These are phyloP conservation scores for Rusavskia elegans DNA, from an alignment of 495 filamentous ascomycete species.

Conservation along the genomic window DNA sequence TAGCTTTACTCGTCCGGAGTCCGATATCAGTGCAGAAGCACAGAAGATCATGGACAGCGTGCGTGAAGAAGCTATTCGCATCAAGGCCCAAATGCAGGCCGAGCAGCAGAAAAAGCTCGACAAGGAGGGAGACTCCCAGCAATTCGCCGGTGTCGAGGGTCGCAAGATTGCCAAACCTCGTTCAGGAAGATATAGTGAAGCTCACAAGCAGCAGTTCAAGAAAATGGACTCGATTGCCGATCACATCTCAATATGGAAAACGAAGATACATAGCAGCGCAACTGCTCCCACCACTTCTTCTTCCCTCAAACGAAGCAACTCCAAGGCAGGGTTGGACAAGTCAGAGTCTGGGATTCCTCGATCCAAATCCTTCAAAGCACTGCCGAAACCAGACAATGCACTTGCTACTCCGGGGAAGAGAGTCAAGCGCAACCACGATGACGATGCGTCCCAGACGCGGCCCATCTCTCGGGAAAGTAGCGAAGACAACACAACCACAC, in stretches of 20 bases:
- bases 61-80: conserved; percentile 49
- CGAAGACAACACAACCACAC: conserved; percentile 23
- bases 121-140: conserved; percentile 20
- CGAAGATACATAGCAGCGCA: conserved; percentile 35
- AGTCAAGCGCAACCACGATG: conserved; percentile 37
- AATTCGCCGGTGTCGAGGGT: conserved; percentile 21
- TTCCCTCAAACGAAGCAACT: conserved; percentile 57
- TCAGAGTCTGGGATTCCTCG: conserved; percentile 23
- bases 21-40: conserved; percentile 56
- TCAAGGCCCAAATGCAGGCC: conserved; percentile 47
- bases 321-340: conserved; percentile 50
- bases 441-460: conserved; percentile 42
- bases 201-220: conserved; percentile 75
- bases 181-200: conserved; percentile 63
- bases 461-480: conserved; percentile 32
- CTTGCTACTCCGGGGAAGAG: conserved; percentile 42
- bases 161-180: conserved; percentile 67
- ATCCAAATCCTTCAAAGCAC: conserved; percentile 19
- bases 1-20: conserved; percentile 39
- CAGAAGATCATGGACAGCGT: conserved; percentile 63
- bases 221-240: conserved; percentile 93
- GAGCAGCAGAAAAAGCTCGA: conserved; percentile 31
- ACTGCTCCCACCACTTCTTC: conserved; percentile 9
- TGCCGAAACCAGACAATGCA: conserved; percentile 12
- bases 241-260: conserved; percentile 66